Conservation (phyloP, 139 green algal species). For the Mesotaenium endlicherianum region DNA sequence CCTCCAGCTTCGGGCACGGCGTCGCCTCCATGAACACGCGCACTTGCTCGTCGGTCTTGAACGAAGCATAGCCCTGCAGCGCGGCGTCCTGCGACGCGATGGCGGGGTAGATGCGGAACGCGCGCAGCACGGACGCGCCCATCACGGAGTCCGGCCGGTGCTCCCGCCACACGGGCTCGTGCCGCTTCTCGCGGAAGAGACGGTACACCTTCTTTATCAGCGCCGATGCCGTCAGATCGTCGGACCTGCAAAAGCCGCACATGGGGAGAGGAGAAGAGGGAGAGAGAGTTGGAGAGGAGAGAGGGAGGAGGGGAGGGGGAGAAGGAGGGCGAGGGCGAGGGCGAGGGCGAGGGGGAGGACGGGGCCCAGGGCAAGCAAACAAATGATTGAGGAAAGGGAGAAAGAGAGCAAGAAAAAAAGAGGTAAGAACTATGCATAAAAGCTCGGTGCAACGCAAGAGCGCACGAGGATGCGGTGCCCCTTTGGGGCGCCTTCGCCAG, state of each 20-base stretch:
- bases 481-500: too few relatives aligned
- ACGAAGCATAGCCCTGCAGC: conserved; percentile 13
- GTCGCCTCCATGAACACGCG: conserved; percentile 11
- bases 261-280: background rate
- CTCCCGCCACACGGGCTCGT: conserved; percentile 21
- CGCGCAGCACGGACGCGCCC: background rate
- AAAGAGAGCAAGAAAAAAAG: background rate
- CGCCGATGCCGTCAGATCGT: conserved; percentile 6
- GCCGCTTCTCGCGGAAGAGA: conserved; percentile 8
- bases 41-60: conserved; percentile 34
- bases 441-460: background rate
- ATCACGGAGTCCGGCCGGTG: background rate
- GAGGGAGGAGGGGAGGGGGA: background rate
- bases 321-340: background rate
- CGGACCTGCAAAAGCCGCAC: background rate
- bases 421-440: background rate
- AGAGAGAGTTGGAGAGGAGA: background rate
- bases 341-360: background rate
- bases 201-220: conserved; percentile 16
- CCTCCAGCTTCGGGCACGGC: conserved; percentile 28
- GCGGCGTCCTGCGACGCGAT: background rate
- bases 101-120: conserved; percentile 28
- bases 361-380: background rate
- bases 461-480: too few relatives aligned
- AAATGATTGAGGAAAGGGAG: background rate